Evolutionary conservation across 129 eudicot species (phyloP), one percentile per base, ranked within the genome.

Genomic region (Chrysanthemum lavandulifolium): DNA sequence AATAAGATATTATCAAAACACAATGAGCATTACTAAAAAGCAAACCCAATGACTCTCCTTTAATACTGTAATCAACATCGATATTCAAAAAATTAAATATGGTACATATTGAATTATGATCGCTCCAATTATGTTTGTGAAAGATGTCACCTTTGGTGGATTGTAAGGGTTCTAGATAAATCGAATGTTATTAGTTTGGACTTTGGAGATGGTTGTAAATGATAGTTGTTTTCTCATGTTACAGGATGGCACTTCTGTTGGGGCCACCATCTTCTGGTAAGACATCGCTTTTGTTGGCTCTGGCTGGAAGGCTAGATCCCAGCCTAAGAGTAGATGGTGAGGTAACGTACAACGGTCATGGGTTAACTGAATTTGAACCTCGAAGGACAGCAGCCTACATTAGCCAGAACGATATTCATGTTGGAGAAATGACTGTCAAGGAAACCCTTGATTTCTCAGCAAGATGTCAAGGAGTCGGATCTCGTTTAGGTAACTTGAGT

Each of bases 361-460:
- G 55, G 68, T 84, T 95, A 2, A 74, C 72, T 13, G 96, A 95
- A 71, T 95, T 91, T 74, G 96, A 88, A 61, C 91, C 92, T 10
- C 86, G 83, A 8, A 90, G 88, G 76, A 87, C 98, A 49, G 54
- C 98, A 5, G 92, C 92, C 7, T 89, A 93, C 74, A 83, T 93
- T 25, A 89, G 93, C 69, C 98, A 93, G 73, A 84, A 87, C 67
- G 98, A 93, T 84, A 84, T 87, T 77, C 97, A 93, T 77, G 81
- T 78, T 3, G 97, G 87, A 69, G 84, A 80, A 58, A 79, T 93
- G 87, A 93, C 98, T 0, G 98, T 93, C 2, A 84, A 85, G 82
- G 98, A 94, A 80, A 90, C 96, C 18, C 68, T 94, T 4, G 97
- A 86, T 80, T 94, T 90, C 74, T 86, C 98, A 0, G 97, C 98